Evolutionary conservation across 345 rosid species (phyloP), one percentile per base, ranked within the genome.

Genomic region (Brassica carinata): DNA sequence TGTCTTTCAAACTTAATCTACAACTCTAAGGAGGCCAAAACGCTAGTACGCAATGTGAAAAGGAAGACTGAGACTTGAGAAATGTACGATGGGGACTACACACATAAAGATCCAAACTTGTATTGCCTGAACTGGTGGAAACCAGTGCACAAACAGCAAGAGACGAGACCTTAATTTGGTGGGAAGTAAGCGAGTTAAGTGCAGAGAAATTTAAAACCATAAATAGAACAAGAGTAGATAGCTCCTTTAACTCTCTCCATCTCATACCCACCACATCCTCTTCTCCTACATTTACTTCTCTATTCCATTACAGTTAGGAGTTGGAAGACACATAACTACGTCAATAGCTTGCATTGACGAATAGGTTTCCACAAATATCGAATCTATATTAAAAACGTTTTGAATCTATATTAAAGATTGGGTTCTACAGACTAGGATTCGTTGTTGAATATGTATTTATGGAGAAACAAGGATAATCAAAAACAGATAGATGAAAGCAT

Each of bases 251-350:
- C 58, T 65, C 65, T 75, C 45, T 45, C 43, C 15, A 19, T 65
- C 64, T 33, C 72, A 75, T 29, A 31, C 13, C 78, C 53, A 73
- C 79, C 75, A 80, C 76, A 64, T 69, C 67, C 63, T 68, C 77
- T 67, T 73, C 77, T 36, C 71, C 67, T 9, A 55, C 84, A 81
- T 76, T 81, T 81, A 81, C 79, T 76, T 81, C 80, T 76, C 80
- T 71, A 76, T 81, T 76, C 84, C 64, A 71, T 71, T 81, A 76
- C 73, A 76, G 80, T 57, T 81, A 81, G 84, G 14, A 40, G 84
- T 71, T 81, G 80, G 80, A 81, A 61, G 76, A 75, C 69, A 64
- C 80, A 75, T 69, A 75, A 69, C 76, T 70, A 51, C 19, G 53
- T 69, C 79, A 75, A 51, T 80, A 51, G 36, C 79, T 63, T 80